These are phyloP conservation scores for Pseudoscleropodium purum DNA, from an alignment of 225 moss, liverwort and hornwort genomes.

Conservation along the genomic window DNA sequence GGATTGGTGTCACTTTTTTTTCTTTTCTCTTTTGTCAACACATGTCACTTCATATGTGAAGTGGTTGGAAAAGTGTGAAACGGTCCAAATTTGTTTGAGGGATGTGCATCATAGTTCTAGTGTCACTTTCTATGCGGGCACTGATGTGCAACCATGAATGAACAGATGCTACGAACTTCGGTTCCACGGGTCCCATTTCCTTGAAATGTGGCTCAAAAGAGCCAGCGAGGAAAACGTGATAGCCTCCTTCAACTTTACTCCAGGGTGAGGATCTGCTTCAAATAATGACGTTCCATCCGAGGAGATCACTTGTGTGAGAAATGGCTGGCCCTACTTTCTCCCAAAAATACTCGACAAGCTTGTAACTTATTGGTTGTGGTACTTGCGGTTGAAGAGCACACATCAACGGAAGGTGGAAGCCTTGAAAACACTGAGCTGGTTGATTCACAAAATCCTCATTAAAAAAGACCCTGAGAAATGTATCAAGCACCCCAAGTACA, in stretches of 20 bases:
- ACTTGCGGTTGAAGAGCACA: background rate
- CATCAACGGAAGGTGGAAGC: background rate
- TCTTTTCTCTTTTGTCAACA: background rate
- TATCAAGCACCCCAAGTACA: background rate
- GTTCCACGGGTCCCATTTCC: no score
- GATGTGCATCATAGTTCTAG: no score
- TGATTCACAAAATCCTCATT: background rate
- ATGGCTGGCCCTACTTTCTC: no score
- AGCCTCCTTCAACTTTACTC: background rate
- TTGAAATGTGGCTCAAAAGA: background rate
- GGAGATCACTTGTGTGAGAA: background rate
- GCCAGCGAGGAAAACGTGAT: background rate
- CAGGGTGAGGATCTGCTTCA: background rate
- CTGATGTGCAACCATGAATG: no score
- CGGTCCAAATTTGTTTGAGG: no score
- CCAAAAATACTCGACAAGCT: background rate
- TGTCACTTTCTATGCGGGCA: no score
- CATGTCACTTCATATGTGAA: background rate
- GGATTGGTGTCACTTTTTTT: background rate
- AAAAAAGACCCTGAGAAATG: background rate
- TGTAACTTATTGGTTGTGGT: background rate
- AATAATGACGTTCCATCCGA: background rate
- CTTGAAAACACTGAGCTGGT: background rate
- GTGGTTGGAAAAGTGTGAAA: no score
- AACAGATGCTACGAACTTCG: no score